Evolutionary conservation across 163 green algal species (phyloP), one percentile per base, ranked within the genome.

Genomic region (Prototheca cutis): DNA sequence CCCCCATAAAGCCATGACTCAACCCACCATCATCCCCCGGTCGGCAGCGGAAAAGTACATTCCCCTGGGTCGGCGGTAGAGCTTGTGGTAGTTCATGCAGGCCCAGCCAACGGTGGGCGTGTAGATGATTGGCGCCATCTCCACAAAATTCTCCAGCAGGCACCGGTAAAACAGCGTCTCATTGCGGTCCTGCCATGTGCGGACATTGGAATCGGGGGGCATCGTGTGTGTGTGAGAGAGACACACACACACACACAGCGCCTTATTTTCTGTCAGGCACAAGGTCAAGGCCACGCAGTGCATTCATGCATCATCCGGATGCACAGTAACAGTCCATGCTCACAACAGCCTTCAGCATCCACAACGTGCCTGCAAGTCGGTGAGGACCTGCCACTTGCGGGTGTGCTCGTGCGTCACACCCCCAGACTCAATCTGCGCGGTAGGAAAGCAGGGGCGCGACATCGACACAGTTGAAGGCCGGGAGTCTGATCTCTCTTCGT

Each of bases 11-110:
- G 23, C 2, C 6, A 42, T 47, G 28, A 6, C n/a, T 7, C 36
- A 53, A 19, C 64, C 4, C 60, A 87, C 76, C 79, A 98, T 95
- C 27, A 94, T 70, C 1, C 86, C 87, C 7, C 70, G 68, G 77
- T 98, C 91, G 4, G 80, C 66, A 3, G 75, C 73, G 25, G 59
- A 78, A 77, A 98, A 96, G 74, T 80, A 93, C 81, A 94, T 90
- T 59, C 86, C 86, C 6, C 85, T 71, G 3, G 85, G 74, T 18
- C 80, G 72, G 18, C 84, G 70, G 60, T 81, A 92, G 17, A 91
- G 58, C 40, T 73, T 76, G 67, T 81, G 77, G 48, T 81, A 92
- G 57, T 92, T 90, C 40, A 81, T 56, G 63, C 78, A 89, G 0
- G 74, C 82, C 73, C 72, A 81, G 23, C 84, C 84, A 2, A 92